These are phyloP conservation scores for Apophysomyces variabilis DNA, from an alignment of 371 early-diverging fungal genomes.

Conservation along the genomic window DNA sequence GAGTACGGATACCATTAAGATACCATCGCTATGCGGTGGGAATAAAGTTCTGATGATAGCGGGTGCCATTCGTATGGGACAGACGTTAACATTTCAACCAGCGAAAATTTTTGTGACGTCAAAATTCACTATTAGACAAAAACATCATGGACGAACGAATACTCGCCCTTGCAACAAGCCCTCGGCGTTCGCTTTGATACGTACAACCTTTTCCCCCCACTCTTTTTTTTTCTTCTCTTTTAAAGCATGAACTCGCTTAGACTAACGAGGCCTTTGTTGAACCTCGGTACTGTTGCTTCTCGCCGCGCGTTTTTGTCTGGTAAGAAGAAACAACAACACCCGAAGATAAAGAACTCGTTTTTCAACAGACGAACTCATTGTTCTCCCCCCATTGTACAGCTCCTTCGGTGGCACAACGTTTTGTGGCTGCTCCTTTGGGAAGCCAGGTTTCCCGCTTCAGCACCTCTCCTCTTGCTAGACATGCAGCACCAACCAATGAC, in stretches of 20 bases:
- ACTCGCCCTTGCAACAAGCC: slow-evolving; percentile 1
- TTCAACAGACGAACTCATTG: slow-evolving; percentile 4
- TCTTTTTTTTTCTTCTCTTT: slow-evolving; percentile 21
- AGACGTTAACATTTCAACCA: too few species aligned
- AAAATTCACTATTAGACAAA: background rate
- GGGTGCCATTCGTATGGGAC: too few species aligned
- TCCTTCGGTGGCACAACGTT: slow-evolving; percentile 26
- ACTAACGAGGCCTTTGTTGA: slow-evolving; percentile 25
- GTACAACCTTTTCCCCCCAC: slow-evolving; percentile 30
- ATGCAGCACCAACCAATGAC: slow-evolving; percentile 40
- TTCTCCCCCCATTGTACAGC: slow-evolving; percentile 16
- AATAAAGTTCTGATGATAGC: too few species aligned
- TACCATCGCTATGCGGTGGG: too few species aligned
- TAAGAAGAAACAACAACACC: background rate
- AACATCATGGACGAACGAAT: background rate
- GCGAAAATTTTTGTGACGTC: slow-evolving; percentile 4
- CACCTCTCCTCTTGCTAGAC: slow-evolving; percentile 33
- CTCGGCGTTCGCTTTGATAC: slow-evolving; percentile 7
- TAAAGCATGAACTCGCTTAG: slow-evolving; percentile 32
- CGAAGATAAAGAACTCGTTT: background rate
- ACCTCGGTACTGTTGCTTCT: slow-evolving; percentile 11
- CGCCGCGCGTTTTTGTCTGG: slow-evolving; percentile 18
- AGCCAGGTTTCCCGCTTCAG: slow-evolving; percentile 46
- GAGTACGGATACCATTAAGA: too few species aligned
- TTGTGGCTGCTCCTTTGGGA: slow-evolving; percentile 41